Evolutionary conservation across 768 basidiomycete genomes (phyloP).

Genomic region (Termitomyces sp.): DNA sequence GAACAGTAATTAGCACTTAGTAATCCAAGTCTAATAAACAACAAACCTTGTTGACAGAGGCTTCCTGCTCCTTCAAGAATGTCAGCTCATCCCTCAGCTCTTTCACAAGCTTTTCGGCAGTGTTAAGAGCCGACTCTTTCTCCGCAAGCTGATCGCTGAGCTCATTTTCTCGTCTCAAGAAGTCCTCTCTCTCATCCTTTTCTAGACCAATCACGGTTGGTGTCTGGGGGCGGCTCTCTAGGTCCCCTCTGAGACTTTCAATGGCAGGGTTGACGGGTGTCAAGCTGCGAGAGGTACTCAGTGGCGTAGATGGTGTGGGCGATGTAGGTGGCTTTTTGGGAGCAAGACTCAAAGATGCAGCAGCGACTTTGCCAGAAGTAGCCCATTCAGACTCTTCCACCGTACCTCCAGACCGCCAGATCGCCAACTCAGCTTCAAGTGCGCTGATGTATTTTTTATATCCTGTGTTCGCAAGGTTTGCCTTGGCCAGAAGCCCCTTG

Average conservation of each 20-base stretch:
- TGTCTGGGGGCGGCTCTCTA: constrained; percentile 88
- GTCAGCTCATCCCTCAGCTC: constrained; percentile 87
- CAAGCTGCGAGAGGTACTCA: constrained; percentile 51
- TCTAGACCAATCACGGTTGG: constrained; percentile 87
- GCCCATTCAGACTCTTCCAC: constrained; percentile 88
- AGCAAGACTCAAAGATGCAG: constrained; percentile 49
- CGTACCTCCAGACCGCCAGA: constrained; percentile 85
- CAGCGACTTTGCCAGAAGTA: constrained; percentile 55
- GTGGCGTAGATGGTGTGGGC: constrained; percentile 56
- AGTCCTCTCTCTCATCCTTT: constrained; percentile 97
- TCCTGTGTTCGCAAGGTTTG: constrained; percentile 79
- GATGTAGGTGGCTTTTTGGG: constrained; percentile 67
- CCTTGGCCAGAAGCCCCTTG: constrained; percentile 87
- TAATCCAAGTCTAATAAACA: neutral
- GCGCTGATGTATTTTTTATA: constrained; percentile 86
- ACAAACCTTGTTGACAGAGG: constrained; percentile 68
- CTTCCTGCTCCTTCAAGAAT: constrained; percentile 91
- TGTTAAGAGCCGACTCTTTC: constrained; percentile 77
- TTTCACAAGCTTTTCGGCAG: constrained; percentile 83
- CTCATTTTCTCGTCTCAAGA: constrained; percentile 95
- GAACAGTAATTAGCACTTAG: neutral
- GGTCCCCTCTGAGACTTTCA: constrained; percentile 67
- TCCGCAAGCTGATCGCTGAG: constrained; percentile 91
- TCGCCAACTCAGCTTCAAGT: constrained; percentile 85
- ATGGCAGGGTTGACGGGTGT: constrained; percentile 76